Percentiles rank a stretch among this genome's conserved stretches.
phyloP scores from a whole-genome alignment of 2,329 filamentous ascomycete species.

The Aulographum hederae region DNA sequence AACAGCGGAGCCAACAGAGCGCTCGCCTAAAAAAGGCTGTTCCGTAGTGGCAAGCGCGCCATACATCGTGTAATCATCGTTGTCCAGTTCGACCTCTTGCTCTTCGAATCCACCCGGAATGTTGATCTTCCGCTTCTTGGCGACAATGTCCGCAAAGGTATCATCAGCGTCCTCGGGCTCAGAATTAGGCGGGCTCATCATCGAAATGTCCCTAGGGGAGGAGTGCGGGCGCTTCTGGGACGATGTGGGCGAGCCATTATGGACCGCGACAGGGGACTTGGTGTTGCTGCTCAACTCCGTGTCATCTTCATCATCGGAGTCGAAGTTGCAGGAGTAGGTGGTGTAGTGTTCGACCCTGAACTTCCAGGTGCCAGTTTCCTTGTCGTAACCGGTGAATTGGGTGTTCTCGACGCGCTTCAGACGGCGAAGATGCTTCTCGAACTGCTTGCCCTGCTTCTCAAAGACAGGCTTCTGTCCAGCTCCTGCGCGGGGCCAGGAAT shows the following conservation, averaged over 20 bases:
- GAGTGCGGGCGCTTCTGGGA: too few species aligned
- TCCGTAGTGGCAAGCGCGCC: background rate
- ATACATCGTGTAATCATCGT: too few species aligned
- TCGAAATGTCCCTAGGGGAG: background rate
- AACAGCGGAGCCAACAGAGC: constrained; percentile 65
- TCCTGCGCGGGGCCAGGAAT: constrained; percentile 71
- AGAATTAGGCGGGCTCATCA: too few species aligned
- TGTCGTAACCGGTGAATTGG: constrained; percentile 63
- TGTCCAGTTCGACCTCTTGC: too few species aligned
- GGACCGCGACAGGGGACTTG: constrained; percentile 7
- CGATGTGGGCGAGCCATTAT: background rate
- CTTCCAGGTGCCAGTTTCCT: constrained; percentile 66
- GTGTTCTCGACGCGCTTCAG: constrained; percentile 67
- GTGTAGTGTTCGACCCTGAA: constrained; percentile 96
- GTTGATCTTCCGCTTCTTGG: too few species aligned
- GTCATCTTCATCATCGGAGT: constrained; percentile 46
- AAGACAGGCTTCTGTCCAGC: constrained; percentile 36
- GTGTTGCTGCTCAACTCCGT: constrained; percentile 8
- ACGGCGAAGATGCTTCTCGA: constrained; percentile 67
- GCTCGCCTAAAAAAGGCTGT: constrained; percentile 83
- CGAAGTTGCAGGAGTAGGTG: constrained; percentile 73
- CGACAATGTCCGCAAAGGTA: background rate
- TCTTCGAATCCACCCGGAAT: too few species aligned
- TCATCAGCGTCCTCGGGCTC: background rate
- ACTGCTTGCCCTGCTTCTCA: constrained; percentile 44